Percentiles rank a stretch among this genome's conserved stretches.
These are phyloP conservation scores for Haematococcus sp. DNA, from an alignment of 139 green algal genomes.

Conservation along the genomic window DNA sequence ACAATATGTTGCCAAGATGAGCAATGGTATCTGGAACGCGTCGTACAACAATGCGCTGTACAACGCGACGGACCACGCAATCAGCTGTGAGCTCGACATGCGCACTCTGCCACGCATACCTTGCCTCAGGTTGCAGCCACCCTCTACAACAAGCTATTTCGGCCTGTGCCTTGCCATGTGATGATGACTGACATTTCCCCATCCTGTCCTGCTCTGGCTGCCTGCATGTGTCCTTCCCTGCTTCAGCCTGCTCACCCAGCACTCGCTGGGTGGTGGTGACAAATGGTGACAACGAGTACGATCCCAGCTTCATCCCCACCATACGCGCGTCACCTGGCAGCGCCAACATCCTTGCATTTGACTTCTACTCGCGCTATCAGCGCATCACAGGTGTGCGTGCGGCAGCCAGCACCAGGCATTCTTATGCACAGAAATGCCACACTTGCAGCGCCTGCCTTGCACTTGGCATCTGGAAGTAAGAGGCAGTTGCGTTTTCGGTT, in stretches of 20 bases:
- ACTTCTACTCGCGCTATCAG: slow-evolving; percentile 84
- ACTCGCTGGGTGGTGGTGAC: slow-evolving; percentile 76
- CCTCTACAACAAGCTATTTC: too few relatives aligned
- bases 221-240: slow-evolving; percentile 3
- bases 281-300: slow-evolving; percentile 88
- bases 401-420: too few relatives aligned
- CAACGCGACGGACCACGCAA: slow-evolving; percentile 77
- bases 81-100: slow-evolving; percentile 52
- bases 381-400: slow-evolving; percentile 54
- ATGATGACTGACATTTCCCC: too few relatives aligned
- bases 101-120: too few relatives aligned
- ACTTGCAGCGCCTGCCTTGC: too few relatives aligned
- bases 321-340: slow-evolving; percentile 27
- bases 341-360: slow-evolving; percentile 67
- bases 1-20: slow-evolving; percentile 51
- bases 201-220: too few relatives aligned
- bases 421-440: too few relatives aligned
- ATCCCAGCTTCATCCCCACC: slow-evolving; percentile 39
- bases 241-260: slow-evolving; percentile 60
- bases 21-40: slow-evolving; percentile 47
- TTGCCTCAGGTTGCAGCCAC: too few relatives aligned
- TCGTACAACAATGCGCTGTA: slow-evolving; percentile 78
- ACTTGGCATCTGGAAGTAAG: too few relatives aligned
- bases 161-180: too few relatives aligned
- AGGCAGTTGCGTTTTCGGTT: too few relatives aligned